phyloP scores from a whole-genome alignment of 2,329 filamentous ascomycete genomes.

The Fusarium vanettenii region DNA sequence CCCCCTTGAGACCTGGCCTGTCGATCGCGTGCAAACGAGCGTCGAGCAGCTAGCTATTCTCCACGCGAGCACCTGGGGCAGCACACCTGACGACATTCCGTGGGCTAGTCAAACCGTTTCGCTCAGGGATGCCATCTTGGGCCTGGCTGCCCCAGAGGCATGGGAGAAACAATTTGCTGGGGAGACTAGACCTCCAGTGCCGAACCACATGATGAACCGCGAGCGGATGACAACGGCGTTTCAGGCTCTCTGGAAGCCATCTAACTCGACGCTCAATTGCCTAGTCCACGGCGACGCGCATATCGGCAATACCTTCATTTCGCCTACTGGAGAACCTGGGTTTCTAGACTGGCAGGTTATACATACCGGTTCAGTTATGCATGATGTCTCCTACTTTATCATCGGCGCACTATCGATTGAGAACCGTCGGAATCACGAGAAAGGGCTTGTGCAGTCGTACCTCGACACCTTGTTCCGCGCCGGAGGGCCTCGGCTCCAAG shows the following conservation, averaged over 20 bases:
- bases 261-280: conserved; percentile 9
- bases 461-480: not conserved
- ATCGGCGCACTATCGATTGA: conserved; percentile 4
- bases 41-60: conserved; percentile 15
- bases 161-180: conserved; percentile 6
- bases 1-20: not conserved
- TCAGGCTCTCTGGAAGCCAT: conserved; percentile 11
- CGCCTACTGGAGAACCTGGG: not conserved
- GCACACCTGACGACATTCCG: not conserved
- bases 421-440: not conserved
- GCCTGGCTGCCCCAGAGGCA: not conserved
- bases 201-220: not conserved
- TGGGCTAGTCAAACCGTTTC: conserved; percentile 5
- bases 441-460: conserved; percentile 2
- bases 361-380: conserved; percentile 17
- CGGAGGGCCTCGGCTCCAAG: not conserved
- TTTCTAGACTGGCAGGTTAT: conserved; percentile 28
- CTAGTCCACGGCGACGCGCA: conserved; percentile 27
- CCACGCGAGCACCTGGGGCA: conserved; percentile 20
- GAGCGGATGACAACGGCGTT: not conserved
- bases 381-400: conserved; percentile 22
- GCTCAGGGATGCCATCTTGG: not conserved
- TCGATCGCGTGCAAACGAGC: conserved; percentile 1
- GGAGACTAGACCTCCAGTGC: not conserved
- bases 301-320: conserved; percentile 18